These are phyloP conservation scores for Citrullus amarus DNA, from an alignment of 306 rosid genomes.

Conservation along the genomic window DNA sequence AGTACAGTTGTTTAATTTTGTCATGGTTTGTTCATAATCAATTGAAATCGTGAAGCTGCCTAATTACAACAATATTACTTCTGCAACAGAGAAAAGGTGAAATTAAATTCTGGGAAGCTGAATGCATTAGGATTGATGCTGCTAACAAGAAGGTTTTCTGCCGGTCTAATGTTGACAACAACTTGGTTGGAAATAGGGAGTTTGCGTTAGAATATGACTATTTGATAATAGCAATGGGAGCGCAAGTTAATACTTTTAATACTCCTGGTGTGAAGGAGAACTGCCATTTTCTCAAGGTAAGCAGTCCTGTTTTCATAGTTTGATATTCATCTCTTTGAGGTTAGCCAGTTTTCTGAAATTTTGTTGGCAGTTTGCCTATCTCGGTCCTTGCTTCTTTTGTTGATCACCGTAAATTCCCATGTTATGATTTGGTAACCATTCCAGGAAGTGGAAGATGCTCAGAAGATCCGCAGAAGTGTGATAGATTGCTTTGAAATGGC, in stretches of 20 bases:
- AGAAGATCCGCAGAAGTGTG: conserved; percentile 62
- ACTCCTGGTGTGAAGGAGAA: conserved; percentile 88
- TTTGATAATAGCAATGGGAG: conserved; percentile 72
- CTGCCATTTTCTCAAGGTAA: conserved; percentile 88
- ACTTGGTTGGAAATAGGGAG: conserved; percentile 46
- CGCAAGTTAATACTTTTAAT: conserved; percentile 84
- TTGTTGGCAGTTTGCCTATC: neutral
- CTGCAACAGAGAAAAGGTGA: conserved; percentile 60
- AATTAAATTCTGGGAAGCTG: conserved; percentile 71
- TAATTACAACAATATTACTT: neutral
- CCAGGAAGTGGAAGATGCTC: conserved; percentile 93
- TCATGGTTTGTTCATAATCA: neutral
- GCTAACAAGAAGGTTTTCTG: conserved; percentile 53
- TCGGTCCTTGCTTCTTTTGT: neutral
- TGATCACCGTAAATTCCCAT: neutral
- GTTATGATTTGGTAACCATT: conserved; percentile 9
- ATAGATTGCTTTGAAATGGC: conserved; percentile 94
- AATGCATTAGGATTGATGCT: conserved; percentile 78
- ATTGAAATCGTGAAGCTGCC: neutral
- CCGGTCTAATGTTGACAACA: conserved; percentile 34
- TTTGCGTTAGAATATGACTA: conserved; percentile 77
- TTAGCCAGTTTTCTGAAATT: neutral
- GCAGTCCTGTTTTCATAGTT: conserved; percentile 1
- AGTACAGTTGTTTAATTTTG: neutral
- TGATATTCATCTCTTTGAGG: neutral